Base-by-base conservation (phyloP, 345 rosid species). In the Lepidium didymum region DNA sequence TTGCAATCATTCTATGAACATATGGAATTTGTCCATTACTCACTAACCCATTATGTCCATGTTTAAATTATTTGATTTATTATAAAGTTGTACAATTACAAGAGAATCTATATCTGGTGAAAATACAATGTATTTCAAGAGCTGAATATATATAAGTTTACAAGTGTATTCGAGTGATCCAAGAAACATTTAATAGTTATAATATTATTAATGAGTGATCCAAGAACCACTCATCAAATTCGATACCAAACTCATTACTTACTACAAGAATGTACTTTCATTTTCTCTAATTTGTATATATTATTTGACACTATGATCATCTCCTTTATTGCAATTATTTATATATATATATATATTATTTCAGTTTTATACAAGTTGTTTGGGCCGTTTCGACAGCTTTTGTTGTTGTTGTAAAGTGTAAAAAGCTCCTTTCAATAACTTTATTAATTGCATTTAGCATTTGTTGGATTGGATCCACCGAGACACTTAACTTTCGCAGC, bases 271-370 rank as follows among this genome's bases (percentile, higher is more conserved):
- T 27, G 31, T 59, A 1, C 7, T 18, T 69, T 86, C 56, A 66
- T 75, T 18, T 86, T 86, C 38, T 95, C 90, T 78, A 85, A 76
- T 38, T 79, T 85, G 44, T 91, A 91, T 56, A 87, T 86, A 51
- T 60, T 68, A 21, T 34, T 89, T 56, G 95, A 87, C 62, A 69
- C 83, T 69, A 79, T 86, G 56, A 82, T 81, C 31, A 78, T 88
- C 40, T 45, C 47, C 23, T 57, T 68, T 36, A 52, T 5, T 31
- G 29, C 64, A 56, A 12, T 25, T 25, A 44, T 23, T 14, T 16
- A 7, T 11, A 7, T n/a, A n/a, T n/a, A n/a, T n/a, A n/a, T n/a
- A n/a, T 6, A 21, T 35, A 23, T 18, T 69, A 41, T 27, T 15
- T 38, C 19, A 50, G 13, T 21, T 21, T 21, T 21, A 21, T 21